Evolutionary conservation across 2,329 filamentous ascomycete species (phyloP), one percentile per base, ranked within the genome.

Genomic region (Penicillium hordei): DNA sequence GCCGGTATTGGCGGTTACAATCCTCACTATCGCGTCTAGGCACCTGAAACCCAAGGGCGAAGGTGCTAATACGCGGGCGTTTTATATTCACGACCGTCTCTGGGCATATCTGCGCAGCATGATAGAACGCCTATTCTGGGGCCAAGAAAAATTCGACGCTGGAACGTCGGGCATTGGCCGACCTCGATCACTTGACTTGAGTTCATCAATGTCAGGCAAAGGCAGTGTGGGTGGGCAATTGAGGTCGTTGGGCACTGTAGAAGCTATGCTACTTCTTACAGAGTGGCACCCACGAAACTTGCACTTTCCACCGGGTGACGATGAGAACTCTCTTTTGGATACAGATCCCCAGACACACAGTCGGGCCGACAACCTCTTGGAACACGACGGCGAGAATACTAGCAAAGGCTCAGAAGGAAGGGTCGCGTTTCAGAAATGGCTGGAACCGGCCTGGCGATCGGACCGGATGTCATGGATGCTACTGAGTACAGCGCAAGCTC

Each of bases 381-480:
- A 81, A 13, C 60, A 66, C 12, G 74, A 79, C 64, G 52, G 60
- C n/a, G 68, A 75, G 5, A 76, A 79, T 25, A 67, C 73, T 13
- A 70, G 72, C 48, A 77, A 76, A n/a, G 75, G 76, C 8, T 83
- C 91, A 21, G 90, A 91, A 44, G 91, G 91, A 10, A 88, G 90
- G 72, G 82, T 92, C 29, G 94, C 78, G 2, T 79, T 97, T 62
- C 92, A 96, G 70, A 93, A 91, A 72, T 97, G 94, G 91, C 85
- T 97, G 4, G 94, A 99, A 73, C 94, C 94, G 2, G 93, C 91
- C 9, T 97, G 93, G 91, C 84, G 93, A 66, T 91, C 89, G 63
- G 93, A 97, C 69, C 89, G 92, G 54, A 96, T 97, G 90, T 96
- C 91, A 71, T 97, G 93, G 93, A 97, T 97, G 91, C 80, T 97